Conservation (phyloP, 2,329 filamentous ascomycete species). For the Diaporthe amygdali region DNA sequence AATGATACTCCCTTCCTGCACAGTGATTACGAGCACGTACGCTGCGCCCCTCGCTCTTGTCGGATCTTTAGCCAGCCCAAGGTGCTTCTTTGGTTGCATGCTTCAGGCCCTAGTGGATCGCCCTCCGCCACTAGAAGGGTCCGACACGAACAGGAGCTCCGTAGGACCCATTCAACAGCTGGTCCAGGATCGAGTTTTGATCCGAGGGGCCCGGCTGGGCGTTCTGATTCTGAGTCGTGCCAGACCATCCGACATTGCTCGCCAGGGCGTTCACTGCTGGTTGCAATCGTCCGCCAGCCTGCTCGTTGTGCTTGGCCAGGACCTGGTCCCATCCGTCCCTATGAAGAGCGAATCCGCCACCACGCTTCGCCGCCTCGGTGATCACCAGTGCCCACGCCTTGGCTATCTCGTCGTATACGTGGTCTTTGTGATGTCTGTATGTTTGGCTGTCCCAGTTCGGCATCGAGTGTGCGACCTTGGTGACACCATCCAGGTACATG, state of each 20-base stretch:
- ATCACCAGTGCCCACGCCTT: slow-evolving; percentile 93
- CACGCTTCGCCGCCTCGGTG: slow-evolving; percentile 87
- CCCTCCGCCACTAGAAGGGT: slow-evolving; percentile 54
- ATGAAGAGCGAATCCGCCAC: slow-evolving; percentile 87
- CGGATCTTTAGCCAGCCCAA: too few relatives aligned
- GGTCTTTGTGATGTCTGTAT: slow-evolving; percentile 91
- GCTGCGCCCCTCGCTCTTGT: neutral
- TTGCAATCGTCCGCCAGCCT: slow-evolving; percentile 81
- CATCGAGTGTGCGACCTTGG: slow-evolving; percentile 85
- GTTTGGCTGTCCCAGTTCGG: slow-evolving; percentile 90
- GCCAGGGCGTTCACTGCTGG: slow-evolving; percentile 80
- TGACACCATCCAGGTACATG: slow-evolving; percentile 87
- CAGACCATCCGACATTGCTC: slow-evolving; percentile 80
- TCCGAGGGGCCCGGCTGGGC: slow-evolving; percentile 40
- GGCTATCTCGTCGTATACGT: slow-evolving; percentile 94
- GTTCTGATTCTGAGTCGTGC: slow-evolving; percentile 38
- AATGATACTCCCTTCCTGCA: neutral
- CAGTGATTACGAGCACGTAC: neutral
- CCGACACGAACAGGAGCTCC: slow-evolving; percentile 66
- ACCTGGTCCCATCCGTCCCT: slow-evolving; percentile 93
- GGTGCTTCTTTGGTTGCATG: neutral
- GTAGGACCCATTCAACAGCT: slow-evolving; percentile 66
- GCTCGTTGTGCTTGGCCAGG: slow-evolving; percentile 84
- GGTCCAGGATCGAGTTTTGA: slow-evolving; percentile 64
- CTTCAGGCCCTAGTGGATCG: neutral